Evolutionary conservation across 1,139 yeast genomes (phyloP).

Genomic region (Geotrichum cucujoidarum): DNA sequence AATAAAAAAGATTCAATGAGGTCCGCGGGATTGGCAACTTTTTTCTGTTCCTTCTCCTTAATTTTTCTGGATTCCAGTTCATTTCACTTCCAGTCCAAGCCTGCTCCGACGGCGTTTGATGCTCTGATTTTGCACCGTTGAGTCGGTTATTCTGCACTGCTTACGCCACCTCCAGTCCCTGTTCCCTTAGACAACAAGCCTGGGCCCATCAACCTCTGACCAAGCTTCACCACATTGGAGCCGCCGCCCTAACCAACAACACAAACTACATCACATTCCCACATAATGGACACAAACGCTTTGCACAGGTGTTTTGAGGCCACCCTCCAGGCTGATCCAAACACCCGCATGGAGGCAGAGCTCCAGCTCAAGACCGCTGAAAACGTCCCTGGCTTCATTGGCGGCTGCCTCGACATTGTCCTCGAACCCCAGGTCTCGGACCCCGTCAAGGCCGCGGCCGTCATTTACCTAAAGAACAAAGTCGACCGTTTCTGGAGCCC

Average conservation of each 20-base stretch:
- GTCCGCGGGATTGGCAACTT: neutral
- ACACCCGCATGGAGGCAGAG: conserved; percentile 65
- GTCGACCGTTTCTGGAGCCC: conserved; percentile 62
- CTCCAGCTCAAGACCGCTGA: conserved; percentile 54
- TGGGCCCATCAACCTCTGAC: too few relatives aligned
- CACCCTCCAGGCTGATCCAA: conserved; percentile 66
- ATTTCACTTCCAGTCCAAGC: neutral
- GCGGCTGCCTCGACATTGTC: conserved; percentile 76
- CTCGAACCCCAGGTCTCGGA: conserved; percentile 49
- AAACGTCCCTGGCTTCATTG: conserved; percentile 64
- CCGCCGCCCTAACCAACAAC: too few relatives aligned
- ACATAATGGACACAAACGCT: conserved; percentile 56
- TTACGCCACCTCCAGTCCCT: too few relatives aligned
- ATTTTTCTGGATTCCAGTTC: neutral
- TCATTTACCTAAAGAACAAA: conserved; percentile 79
- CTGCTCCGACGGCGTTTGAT: neutral
- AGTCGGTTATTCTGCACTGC: too few relatives aligned
- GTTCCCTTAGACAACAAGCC: too few relatives aligned
- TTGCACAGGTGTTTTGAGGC: conserved; percentile 76
- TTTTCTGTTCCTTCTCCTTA: neutral
- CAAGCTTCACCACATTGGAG: too few relatives aligned
- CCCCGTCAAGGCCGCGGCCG: conserved; percentile 69
- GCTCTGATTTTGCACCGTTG: too few relatives aligned
- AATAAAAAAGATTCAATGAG: too few relatives aligned
- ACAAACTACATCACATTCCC: neutral